Percentiles rank a stretch among this genome's conserved stretches.
These are phyloP conservation scores for Lentinula aciculospora DNA, from an alignment of 768 basidiomycete genomes.

Conservation along the genomic window DNA sequence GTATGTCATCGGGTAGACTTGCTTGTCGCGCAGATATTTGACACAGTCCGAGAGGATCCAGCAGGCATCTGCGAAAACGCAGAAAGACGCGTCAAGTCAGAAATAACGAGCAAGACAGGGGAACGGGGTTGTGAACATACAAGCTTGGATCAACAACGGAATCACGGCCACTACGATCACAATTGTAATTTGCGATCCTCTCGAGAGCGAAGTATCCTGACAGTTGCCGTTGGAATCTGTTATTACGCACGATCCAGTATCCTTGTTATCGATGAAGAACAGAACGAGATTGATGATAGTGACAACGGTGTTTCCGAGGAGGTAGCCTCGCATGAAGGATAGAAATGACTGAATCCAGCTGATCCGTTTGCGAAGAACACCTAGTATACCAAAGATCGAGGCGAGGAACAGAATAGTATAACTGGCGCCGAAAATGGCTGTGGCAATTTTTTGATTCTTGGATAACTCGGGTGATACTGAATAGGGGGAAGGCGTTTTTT, in stretches of 20 bases:
- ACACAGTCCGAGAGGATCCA: constrained; percentile 6
- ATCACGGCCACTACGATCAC: neutral
- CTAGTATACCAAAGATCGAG: neutral
- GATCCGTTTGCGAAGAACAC: neutral
- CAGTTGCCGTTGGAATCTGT: neutral
- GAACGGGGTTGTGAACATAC: neutral
- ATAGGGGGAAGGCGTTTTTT: neutral
- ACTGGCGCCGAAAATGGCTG: neutral
- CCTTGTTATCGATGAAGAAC: constrained; percentile 3
- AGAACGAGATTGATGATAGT: constrained; percentile 1
- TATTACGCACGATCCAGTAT: neutral
- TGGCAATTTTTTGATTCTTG: neutral
- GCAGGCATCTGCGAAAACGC: constrained; percentile 4
- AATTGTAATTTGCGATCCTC: neutral
- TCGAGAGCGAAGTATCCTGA: neutral
- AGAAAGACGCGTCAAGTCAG: neutral
- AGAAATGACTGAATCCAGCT: neutral
- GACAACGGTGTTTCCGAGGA: neutral
- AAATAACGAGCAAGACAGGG: neutral
- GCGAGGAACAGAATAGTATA: constrained; percentile 1
- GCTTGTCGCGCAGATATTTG: neutral
- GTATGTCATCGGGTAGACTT: neutral
- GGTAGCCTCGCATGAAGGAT: neutral
- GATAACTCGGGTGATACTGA: neutral
- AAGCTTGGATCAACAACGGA: constrained; percentile 1